Conservation (phyloP, 2,329 filamentous ascomycete species). For the Cercospora sp. region DNA sequence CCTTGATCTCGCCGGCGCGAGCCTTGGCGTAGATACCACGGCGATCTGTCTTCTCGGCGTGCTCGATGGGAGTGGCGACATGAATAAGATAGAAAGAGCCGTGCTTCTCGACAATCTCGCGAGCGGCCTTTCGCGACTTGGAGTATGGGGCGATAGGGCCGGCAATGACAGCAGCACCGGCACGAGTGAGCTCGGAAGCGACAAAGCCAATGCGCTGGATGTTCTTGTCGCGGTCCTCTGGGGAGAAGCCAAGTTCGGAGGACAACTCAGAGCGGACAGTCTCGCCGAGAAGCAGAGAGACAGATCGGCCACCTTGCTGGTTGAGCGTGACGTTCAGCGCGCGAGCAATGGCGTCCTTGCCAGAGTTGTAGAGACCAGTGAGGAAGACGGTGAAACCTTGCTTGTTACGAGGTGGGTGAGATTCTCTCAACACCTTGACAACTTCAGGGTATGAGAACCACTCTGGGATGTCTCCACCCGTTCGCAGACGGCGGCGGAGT, state of each 20-base stretch:
- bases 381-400: conserved; percentile 99
- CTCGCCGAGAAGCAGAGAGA: conserved; percentile 92
- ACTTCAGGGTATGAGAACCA: conserved; percentile 99
- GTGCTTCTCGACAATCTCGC: conserved; percentile 81
- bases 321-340: conserved; percentile 96
- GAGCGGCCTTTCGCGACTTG: conserved; percentile 70
- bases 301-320: conserved; percentile 93
- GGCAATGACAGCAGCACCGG: conserved; percentile 91
- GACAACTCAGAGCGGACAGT: conserved; percentile 92
- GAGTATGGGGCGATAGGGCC: conserved; percentile 95
- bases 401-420: conserved; percentile 83
- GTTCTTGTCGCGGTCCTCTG: conserved; percentile 90
- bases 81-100: conserved; percentile 95
- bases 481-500: conserved; percentile 86
- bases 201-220: conserved; percentile 96
- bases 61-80: conserved; percentile 87
- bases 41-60: conserved; percentile 94
- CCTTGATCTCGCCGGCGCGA: conserved; percentile 87
- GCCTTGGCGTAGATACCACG: conserved; percentile 84
- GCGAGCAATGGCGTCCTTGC: conserved; percentile 94
- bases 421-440: conserved; percentile 92
- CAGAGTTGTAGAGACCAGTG: conserved; percentile 92
- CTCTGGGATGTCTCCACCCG: conserved; percentile 91
- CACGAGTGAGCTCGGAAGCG: conserved; percentile 86
- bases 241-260: conserved; percentile 91